These are phyloP conservation scores for Crithidia thermophila DNA, from an alignment of 208 protist genomes.

Conservation along the genomic window DNA sequence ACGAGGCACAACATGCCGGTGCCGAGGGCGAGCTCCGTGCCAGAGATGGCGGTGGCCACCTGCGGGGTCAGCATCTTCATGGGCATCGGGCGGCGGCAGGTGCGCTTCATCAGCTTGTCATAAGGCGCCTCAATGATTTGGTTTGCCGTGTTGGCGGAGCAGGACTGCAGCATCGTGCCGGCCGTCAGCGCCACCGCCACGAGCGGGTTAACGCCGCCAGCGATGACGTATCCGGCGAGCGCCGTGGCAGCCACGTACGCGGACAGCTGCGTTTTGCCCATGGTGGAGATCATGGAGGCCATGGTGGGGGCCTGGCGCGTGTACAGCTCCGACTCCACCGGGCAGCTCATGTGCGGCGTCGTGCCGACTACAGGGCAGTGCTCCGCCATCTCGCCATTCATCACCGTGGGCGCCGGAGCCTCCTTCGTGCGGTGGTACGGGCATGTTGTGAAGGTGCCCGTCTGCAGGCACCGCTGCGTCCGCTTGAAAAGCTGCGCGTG, in stretches of 20 bases:
- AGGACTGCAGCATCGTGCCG: constrained; percentile 84
- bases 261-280: constrained; percentile 87
- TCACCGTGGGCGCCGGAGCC: constrained; percentile 15
- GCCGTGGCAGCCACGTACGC: constrained; percentile 82
- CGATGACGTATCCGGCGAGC: constrained; percentile 76
- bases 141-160: constrained; percentile 90
- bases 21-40: constrained; percentile 60
- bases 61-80: constrained; percentile 66
- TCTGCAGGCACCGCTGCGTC: constrained; percentile 21
- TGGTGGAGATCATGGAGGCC: constrained; percentile 46
- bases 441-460: constrained; percentile 47
- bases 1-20: constrained; percentile 70
- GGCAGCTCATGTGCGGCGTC: constrained; percentile 47
- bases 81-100: constrained; percentile 83
- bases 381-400: constrained; percentile 30
- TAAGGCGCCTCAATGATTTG: constrained; percentile 84
- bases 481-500: constrained; percentile 24
- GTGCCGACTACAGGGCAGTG: constrained; percentile 68
- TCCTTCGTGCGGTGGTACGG: constrained; percentile 41
- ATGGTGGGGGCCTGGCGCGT: constrained; percentile 36
- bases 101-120: constrained; percentile 91
- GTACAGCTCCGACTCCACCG: constrained; percentile 43
- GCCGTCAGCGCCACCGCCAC: constrained; percentile 51
- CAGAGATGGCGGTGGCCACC: constrained; percentile 45
- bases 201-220: constrained; percentile 56